Conservation (phyloP, 345 rosid genomes). For the Eucalyptus paniculata region DNA sequence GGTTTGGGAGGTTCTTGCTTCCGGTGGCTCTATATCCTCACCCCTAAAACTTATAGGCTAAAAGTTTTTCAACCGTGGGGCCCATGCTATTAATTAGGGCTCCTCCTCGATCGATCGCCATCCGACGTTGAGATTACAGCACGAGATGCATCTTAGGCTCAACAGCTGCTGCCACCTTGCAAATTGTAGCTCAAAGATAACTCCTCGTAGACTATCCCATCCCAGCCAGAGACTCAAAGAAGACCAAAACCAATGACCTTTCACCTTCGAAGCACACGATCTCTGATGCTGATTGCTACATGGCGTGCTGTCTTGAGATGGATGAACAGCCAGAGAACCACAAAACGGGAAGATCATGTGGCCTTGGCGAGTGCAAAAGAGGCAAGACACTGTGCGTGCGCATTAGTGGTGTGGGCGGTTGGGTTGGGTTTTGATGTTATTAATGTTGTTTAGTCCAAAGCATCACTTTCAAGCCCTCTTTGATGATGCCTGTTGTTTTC, state of each 20-base stretch:
- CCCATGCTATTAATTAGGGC: neutral
- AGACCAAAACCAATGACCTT: neutral
- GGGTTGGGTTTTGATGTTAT: neutral
- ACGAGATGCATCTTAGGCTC: neutral
- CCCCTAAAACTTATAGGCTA: neutral
- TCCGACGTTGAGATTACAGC: conserved; percentile 3
- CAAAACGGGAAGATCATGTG: conserved; percentile 5
- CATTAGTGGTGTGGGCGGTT: neutral
- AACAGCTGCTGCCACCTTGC: neutral
- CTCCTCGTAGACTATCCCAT: neutral
- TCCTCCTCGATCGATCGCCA: neutral
- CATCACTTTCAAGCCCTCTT: neutral
- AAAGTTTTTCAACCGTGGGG: neutral
- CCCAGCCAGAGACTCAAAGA: neutral
- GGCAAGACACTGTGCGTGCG: neutral
- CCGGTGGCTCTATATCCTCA: no score
- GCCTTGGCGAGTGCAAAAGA: conserved; percentile 3
- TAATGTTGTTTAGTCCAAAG: neutral
- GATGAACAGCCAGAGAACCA: neutral
- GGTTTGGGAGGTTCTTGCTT: no score
- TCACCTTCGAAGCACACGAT: neutral
- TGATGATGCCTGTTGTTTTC: neutral
- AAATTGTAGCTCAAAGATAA: neutral
- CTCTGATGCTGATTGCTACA: neutral
- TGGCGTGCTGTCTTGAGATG: neutral